These are phyloP conservation scores for Cryptococcus sp. DNA, from an alignment of 1,284 basidiomycete species.

Conservation along the genomic window DNA sequence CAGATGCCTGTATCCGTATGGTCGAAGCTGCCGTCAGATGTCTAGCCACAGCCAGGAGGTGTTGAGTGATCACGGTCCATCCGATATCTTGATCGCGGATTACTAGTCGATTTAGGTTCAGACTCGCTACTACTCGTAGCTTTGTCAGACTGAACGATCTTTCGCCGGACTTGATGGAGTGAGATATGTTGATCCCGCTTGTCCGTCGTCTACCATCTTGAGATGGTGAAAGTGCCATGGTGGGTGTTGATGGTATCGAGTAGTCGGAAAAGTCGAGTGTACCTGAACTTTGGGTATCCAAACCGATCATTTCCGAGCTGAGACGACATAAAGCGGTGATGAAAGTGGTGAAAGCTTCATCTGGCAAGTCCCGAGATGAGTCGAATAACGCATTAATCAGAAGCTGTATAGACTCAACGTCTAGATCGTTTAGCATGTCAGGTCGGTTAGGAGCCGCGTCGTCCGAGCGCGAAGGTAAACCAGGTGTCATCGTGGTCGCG, in stretches of 20 bases:
- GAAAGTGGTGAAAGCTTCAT: conserved; percentile 78
- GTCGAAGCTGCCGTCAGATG: conserved; percentile 68
- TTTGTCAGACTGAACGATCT: conserved; percentile 77
- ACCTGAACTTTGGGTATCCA: conserved; percentile 57
- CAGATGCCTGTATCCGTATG: conserved; percentile 84
- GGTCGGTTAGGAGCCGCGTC: conserved; percentile 14
- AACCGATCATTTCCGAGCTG: conserved; percentile 84
- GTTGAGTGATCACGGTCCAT: conserved; percentile 77
- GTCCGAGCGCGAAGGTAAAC: background rate
- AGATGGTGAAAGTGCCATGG: conserved; percentile 27
- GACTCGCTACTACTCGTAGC: conserved; percentile 72
- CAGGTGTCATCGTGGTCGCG: conserved; percentile 2
- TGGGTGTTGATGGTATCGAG: conserved; percentile 29
- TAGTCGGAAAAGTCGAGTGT: conserved; percentile 53
- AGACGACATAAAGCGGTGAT: conserved; percentile 78
- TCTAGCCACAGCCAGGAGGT: conserved; percentile 70
- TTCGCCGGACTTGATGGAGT: conserved; percentile 64
- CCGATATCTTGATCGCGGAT: conserved; percentile 75
- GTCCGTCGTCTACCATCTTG: conserved; percentile 64
- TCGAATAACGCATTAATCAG: conserved; percentile 82
- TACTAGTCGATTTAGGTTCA: conserved; percentile 84
- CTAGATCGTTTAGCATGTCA: conserved; percentile 61
- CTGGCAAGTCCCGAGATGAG: conserved; percentile 76
- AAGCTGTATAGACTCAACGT: conserved; percentile 68
- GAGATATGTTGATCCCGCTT: conserved; percentile 79